phyloP scores from a whole-genome alignment of 805 yeast species.

The Torulaspora maleeae region DNA sequence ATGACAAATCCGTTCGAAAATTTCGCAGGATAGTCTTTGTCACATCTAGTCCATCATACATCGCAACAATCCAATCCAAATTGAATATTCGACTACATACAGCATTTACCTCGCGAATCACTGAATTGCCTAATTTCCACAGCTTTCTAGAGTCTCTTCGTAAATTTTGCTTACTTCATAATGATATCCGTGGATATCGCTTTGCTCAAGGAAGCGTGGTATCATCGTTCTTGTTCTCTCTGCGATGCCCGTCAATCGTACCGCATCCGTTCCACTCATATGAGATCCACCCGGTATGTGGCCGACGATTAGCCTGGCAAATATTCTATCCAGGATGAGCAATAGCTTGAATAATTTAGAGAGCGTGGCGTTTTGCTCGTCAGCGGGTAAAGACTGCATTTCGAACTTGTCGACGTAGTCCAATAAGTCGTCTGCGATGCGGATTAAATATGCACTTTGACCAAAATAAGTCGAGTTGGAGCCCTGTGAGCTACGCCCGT shows the following conservation, averaged over 20 bases:
- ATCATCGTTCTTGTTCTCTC: constrained; percentile 47
- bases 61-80: background rate
- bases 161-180: constrained; percentile 44
- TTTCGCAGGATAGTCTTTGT: background rate
- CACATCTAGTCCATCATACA: background rate
- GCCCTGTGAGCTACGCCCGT: constrained; percentile 6
- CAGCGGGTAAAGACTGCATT: constrained; percentile 19
- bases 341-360: constrained; percentile 39
- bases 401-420: constrained; percentile 51
- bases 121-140: constrained; percentile 13
- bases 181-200: constrained; percentile 40
- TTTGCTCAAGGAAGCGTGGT: constrained; percentile 34
- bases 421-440: constrained; percentile 60
- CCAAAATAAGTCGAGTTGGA: constrained; percentile 42
- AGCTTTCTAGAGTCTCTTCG: constrained; percentile 40
- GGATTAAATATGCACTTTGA: constrained; percentile 57
- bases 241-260: constrained; percentile 49
- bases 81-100: constrained; percentile 3
- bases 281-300: constrained; percentile 33
- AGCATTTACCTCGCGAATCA: constrained; percentile 3
- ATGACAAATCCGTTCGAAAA: constrained; percentile 21
- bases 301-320: constrained; percentile 38
- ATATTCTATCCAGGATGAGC: constrained; percentile 40
- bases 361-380: constrained; percentile 29
- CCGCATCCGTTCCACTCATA: constrained; percentile 47